phyloP scores from a whole-genome alignment of 2,329 filamentous ascomycete genomes.

The Calcarisporium arbuscula region DNA sequence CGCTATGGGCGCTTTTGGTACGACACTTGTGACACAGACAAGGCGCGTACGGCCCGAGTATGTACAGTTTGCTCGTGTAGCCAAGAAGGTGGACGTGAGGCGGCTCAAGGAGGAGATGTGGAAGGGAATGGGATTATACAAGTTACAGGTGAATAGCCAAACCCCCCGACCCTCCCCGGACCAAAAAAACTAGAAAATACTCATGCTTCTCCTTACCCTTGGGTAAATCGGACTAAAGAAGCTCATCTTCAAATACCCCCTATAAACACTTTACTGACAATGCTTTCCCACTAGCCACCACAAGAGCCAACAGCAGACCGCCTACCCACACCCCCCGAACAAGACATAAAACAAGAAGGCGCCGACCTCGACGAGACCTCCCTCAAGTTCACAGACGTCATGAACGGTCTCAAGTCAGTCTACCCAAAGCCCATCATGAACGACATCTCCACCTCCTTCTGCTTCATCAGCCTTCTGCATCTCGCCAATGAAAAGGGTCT shows the following conservation, averaged over 20 bases:
- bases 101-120: constrained; percentile 65
- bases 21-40: constrained; percentile 59
- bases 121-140: constrained; percentile 57
- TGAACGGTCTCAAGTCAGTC: constrained; percentile 80
- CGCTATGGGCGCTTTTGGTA: constrained; percentile 51
- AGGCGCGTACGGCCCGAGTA: constrained; percentile 60
- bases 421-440: constrained; percentile 82
- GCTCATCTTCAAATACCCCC: too few relatives aligned
- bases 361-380: constrained; percentile 37
- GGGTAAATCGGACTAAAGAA: too few relatives aligned
- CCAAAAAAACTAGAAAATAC: too few relatives aligned
- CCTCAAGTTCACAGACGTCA: constrained; percentile 83
- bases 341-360: constrained; percentile 23
- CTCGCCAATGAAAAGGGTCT: constrained; percentile 90
- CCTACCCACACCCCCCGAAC: constrained; percentile 22
- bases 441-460: constrained; percentile 88
- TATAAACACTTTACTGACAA: not conserved
- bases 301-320: not conserved
- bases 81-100: constrained; percentile 66
- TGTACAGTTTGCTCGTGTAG: constrained; percentile 63
- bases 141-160: constrained; percentile 43
- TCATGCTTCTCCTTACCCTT: too few relatives aligned
- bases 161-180: constrained; percentile 12
- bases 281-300: too few relatives aligned
- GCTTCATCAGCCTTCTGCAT: constrained; percentile 90